A percentile compares a stretch with the other conserved stretches of the same genome.
These are phyloP conservation scores for Tephrocybe sp. DNA, from an alignment of 768 basidiomycete genomes.

Conservation along the genomic window DNA sequence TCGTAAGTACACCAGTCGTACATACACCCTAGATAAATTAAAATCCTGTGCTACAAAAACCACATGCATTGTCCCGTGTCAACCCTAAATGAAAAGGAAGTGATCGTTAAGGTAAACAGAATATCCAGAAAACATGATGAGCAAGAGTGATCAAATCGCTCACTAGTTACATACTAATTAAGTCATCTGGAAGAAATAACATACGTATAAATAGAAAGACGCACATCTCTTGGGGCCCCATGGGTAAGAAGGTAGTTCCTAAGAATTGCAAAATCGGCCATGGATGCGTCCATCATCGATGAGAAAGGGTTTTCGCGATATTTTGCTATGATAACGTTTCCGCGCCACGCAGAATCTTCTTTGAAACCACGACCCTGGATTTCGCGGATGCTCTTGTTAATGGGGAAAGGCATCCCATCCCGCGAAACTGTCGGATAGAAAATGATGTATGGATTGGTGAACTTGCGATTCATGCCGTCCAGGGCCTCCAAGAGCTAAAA, in stretches of 20 bases:
- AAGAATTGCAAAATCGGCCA: conserved; percentile 80
- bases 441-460: conserved; percentile 75
- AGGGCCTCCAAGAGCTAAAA: conserved; percentile 67
- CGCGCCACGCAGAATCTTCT: conserved; percentile 72
- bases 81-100: neutral
- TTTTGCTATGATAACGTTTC: conserved; percentile 77
- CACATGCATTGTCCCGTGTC: neutral
- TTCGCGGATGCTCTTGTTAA: conserved; percentile 74
- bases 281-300: conserved; percentile 69
- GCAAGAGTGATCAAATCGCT: neutral
- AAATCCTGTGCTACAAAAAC: neutral
- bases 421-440: conserved; percentile 77
- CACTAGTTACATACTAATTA: neutral
- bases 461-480: conserved; percentile 78
- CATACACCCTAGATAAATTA: too few relatives aligned
- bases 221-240: conserved; percentile 45
- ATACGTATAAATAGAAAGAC: neutral
- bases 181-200: neutral
- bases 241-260: conserved; percentile 78
- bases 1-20: too few relatives aligned
- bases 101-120: too few relatives aligned
- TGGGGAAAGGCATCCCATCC: conserved; percentile 78
- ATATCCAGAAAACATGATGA: too few relatives aligned
- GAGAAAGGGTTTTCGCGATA: conserved; percentile 53
- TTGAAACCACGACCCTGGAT: conserved; percentile 63